These are phyloP conservation scores for Hyaloscypha bicolor DNA, from an alignment of 495 filamentous ascomycete genomes.

Conservation along the genomic window DNA sequence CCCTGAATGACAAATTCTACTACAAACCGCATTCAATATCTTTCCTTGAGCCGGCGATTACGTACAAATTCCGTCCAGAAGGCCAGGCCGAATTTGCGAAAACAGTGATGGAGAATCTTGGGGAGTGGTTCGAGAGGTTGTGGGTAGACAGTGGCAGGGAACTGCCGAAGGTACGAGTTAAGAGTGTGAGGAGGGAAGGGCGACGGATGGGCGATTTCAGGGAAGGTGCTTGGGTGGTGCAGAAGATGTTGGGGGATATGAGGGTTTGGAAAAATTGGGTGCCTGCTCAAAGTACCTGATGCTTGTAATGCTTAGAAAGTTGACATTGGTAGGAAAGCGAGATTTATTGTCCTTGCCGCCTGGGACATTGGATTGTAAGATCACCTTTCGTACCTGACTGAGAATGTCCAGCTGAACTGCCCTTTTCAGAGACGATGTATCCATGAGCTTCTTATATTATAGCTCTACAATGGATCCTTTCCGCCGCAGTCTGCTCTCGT, in stretches of 20 bases:
- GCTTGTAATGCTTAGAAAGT: background rate
- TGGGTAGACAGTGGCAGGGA: slow-evolving; percentile 15
- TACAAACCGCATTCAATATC: slow-evolving; percentile 19
- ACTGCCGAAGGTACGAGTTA: slow-evolving; percentile 18
- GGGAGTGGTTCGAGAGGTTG: slow-evolving; percentile 24
- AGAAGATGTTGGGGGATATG: slow-evolving; percentile 25
- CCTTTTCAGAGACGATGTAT: no score
- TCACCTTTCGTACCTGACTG: no score
- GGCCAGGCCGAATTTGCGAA: slow-evolving; percentile 13
- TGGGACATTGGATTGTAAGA: no score
- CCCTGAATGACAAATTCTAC: slow-evolving; percentile 18
- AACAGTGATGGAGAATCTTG: slow-evolving; percentile 18
- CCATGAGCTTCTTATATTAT: no score
- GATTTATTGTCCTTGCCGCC: background rate
- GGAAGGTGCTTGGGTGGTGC: slow-evolving; percentile 19
- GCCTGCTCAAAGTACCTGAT: background rate
- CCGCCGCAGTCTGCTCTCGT: no score
- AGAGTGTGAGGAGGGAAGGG: slow-evolving; percentile 25
- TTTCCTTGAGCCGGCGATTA: slow-evolving; percentile 1
- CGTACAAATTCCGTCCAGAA: slow-evolving; percentile 4
- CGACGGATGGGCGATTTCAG: slow-evolving; percentile 17
- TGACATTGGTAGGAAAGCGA: background rate
- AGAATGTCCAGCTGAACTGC: no score
- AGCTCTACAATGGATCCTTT: no score
- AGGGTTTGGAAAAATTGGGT: slow-evolving; percentile 26